phyloP scores from a whole-genome alignment of 306 rosid genomes.

The Cucurbita pepo region DNA sequence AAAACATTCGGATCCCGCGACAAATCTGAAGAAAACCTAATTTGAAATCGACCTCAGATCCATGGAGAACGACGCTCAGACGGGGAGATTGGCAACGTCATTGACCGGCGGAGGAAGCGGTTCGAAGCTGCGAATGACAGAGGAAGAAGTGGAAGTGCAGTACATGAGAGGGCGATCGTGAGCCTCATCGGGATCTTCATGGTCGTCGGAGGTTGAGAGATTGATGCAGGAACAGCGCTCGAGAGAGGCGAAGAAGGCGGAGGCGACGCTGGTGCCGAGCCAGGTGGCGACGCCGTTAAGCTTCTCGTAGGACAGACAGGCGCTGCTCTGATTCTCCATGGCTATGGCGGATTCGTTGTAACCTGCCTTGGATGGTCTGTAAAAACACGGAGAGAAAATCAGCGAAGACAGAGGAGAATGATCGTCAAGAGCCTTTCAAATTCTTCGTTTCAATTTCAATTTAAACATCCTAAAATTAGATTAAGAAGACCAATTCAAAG shows the following conservation, averaged over 20 bases:
- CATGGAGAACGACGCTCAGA: constrained; percentile 6
- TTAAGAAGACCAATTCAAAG: neutral
- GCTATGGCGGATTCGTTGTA: neutral
- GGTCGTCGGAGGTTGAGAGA: constrained; percentile 35
- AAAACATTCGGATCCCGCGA: neutral
- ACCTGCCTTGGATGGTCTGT: neutral
- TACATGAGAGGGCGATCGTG: constrained; percentile 40
- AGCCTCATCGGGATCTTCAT: constrained; percentile 21
- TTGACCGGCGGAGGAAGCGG: constrained; percentile 14
- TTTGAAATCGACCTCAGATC: neutral
- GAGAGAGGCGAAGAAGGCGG: constrained; percentile 32
- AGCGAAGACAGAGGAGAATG: neutral
- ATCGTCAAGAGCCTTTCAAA: neutral
- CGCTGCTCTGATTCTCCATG: constrained; percentile 15
- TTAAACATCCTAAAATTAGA: neutral
- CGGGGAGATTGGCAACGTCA: constrained; percentile 34
- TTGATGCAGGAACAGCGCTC: constrained; percentile 39
- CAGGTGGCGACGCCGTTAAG: constrained; percentile 19
- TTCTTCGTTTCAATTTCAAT: neutral
- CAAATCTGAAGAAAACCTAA: neutral
- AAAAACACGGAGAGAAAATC: neutral
- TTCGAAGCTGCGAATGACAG: constrained; percentile 17
- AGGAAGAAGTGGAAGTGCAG: constrained; percentile 18
- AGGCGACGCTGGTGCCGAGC: constrained; percentile 30
- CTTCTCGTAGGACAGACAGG: constrained; percentile 28